Evolutionary conservation across 2,329 filamentous ascomycete genomes (phyloP).

Genomic region (Colletotrichum filicis): DNA sequence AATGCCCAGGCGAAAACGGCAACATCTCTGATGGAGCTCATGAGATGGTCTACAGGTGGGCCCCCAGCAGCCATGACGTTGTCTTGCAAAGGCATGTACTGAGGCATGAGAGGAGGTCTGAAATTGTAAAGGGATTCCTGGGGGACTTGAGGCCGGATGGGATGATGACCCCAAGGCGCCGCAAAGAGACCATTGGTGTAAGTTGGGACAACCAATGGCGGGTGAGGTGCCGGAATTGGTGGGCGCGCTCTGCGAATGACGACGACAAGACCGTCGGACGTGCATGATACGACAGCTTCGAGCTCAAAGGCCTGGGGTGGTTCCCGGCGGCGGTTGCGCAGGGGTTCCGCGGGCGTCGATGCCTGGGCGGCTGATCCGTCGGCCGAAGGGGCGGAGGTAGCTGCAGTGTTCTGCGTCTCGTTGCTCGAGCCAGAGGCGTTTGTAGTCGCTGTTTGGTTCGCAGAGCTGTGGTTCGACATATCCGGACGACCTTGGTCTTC

Average conservation of each 20-base stretch:
- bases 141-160: slow-evolving; percentile 62
- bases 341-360: slow-evolving; percentile 29
- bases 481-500: slow-evolving; percentile 41
- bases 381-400: slow-evolving; percentile 13
- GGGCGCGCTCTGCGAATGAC: slow-evolving; percentile 80
- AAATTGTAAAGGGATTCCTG: slow-evolving; percentile 56
- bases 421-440: slow-evolving; percentile 23
- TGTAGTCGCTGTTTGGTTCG: slow-evolving; percentile 35
- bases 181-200: slow-evolving; percentile 77
- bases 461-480: slow-evolving; percentile 32
- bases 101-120: slow-evolving; percentile 54
- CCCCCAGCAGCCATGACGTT: slow-evolving; percentile 59
- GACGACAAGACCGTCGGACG: slow-evolving; percentile 87
- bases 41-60: slow-evolving; percentile 72
- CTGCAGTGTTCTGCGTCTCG: slow-evolving; percentile 17
- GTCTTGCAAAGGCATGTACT: slow-evolving; percentile 56
- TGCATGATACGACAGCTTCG: slow-evolving; percentile 91
- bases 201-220: slow-evolving; percentile 57
- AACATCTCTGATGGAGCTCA: slow-evolving; percentile 84
- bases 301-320: slow-evolving; percentile 70
- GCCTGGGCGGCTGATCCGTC: slow-evolving; percentile 11
- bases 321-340: slow-evolving; percentile 40
- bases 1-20: slow-evolving; percentile 90
- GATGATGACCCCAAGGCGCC: slow-evolving; percentile 80
- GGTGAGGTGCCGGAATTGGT: slow-evolving; percentile 69